Evolutionary conservation across 441 rosid species (phyloP), one percentile per base, ranked within the genome.

Genomic region (Raphanus hybrid): DNA sequence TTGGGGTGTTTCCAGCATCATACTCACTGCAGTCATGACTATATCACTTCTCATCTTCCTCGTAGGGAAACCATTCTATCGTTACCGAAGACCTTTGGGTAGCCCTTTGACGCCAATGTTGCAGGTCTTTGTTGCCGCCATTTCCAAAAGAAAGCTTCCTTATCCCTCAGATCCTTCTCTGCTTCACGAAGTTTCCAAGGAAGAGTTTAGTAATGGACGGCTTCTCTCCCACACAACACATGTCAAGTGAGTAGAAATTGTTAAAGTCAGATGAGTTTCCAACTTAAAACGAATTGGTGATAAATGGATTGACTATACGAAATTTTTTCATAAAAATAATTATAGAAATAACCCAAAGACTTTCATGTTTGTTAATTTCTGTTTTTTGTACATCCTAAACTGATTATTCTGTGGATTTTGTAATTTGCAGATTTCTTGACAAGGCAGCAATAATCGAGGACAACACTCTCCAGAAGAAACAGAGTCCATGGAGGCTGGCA

Each of bases 21-120:
- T 88, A 71, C 86, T 93, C 20, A 81, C 92, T 0, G 3, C 68
- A 35, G 90, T 87, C 20, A 90, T 96, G 98, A 87, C 97, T 64
- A 27, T 62, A 0, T 93, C 99, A 0, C 82, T 96, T 1, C 63
- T 84, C 3, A 80, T 92, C 68, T 91, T 96, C 87, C 60, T 87
- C 20, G 10, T 83, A 0, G 99, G 99, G 63, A 85, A 88, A 83
- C 92, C 91, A 0, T 82, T 82, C 73, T 96, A 96, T 45, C 90
- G 99, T n/a, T 96, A 87, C 66, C 71, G 89, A 64, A 62, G 2
- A n/a, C 88, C 98, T 1, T 69, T 82, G 0, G 97, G 99, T 35
- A 93, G 97, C 82, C 97, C 97, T 2, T 82, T 96, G 4, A 90
- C 94, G 0, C 98, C 97, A 0, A 76, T 96, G 84, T 69, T 90